These are phyloP conservation scores for Phytopythium helicoides DNA, from an alignment of 352 stramenopile genomes.

Conservation along the genomic window DNA sequence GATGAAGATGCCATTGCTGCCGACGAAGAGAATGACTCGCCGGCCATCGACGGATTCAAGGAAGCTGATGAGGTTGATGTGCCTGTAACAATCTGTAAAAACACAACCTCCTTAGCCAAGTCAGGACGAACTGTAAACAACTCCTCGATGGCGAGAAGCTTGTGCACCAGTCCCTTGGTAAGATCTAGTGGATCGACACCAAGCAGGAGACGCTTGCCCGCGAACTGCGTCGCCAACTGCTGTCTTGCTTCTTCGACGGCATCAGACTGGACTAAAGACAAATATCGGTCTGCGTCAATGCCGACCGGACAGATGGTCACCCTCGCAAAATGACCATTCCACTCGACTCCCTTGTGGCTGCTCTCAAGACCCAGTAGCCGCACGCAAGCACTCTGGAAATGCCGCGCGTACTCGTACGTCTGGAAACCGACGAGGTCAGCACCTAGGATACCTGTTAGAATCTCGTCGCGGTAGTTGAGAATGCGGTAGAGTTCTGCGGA, in stretches of 20 bases:
- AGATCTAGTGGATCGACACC: constrained; percentile 83
- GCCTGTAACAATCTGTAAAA: constrained; percentile 92
- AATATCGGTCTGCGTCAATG: constrained; percentile 85
- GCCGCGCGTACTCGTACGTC: constrained; percentile 88
- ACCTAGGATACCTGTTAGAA: constrained; percentile 84
- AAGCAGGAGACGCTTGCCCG: constrained; percentile 82
- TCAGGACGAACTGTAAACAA: constrained; percentile 86
- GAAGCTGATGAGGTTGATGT: constrained; percentile 10
- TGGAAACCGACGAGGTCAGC: constrained; percentile 90
- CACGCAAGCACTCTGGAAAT: constrained; percentile 88
- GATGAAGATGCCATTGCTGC: constrained; percentile 13
- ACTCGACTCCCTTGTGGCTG: constrained; percentile 87
- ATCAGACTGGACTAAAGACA: constrained; percentile 54
- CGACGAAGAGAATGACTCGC: constrained; percentile 3
- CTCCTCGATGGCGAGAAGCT: constrained; percentile 88
- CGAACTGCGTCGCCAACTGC: constrained; percentile 63
- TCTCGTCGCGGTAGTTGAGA: constrained; percentile 85
- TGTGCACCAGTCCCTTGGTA: constrained; percentile 90
- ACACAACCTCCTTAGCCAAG: constrained; percentile 92
- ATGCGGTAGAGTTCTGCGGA: constrained; percentile 90
- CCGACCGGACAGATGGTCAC: constrained; percentile 87
- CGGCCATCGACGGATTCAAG: constrained; percentile 2
- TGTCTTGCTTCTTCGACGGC: constrained; percentile 64
- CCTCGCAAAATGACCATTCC: constrained; percentile 84
- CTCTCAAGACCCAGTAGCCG: constrained; percentile 86